Base-by-base conservation (phyloP, 306 rosid genomes). In the Quercus glauca region DNA sequence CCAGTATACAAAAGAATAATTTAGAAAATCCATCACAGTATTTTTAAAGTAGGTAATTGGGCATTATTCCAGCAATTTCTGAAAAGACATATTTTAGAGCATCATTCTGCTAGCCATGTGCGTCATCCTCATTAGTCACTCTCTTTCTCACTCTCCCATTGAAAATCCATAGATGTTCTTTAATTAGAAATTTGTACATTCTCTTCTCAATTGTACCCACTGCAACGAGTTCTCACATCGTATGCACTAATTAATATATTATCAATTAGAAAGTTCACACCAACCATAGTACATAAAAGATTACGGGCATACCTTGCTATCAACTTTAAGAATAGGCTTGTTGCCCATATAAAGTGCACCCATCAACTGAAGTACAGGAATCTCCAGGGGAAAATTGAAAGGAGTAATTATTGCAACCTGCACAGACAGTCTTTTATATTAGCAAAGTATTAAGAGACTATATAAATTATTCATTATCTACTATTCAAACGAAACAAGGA, bases 331-430 rank as follows among this genome's bases (percentile, higher is more conserved):
- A 79, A 90, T 74, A 43, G 99, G 97, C 43, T 95, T 95, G 93
- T 95, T 95, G 79, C 99, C 99, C 99, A 95, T 95, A 76, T 91
- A 95, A 71, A 95, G 97, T 61, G 99, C 97, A 76, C 99, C 98
- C 99, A 95, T 95, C 87, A 95, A 58, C 86, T 95, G 99, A 85
- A 95, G 98, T 83, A 91, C 90, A 19, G 99, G 99, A 85, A 95
- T 95, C 86, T 95, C 99, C 11, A 95, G 87, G 25, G 99, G 99
- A 69, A 95, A 95, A 84, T 95, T 95, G 79, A 95, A 95, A 75
- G 99, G 99, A 71, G 99, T 92, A 85, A 95, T 78, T 51, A 95
- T 86, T 76, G 98, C 96, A 73, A 95, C 98, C 99, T 95, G 87
- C 81, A 90, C 31, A 80, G 41, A 68, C 60, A 63, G 45, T 74